phyloP scores from a whole-genome alignment of 2,329 filamentous ascomycete species.

The Rosellinia necatrix region DNA sequence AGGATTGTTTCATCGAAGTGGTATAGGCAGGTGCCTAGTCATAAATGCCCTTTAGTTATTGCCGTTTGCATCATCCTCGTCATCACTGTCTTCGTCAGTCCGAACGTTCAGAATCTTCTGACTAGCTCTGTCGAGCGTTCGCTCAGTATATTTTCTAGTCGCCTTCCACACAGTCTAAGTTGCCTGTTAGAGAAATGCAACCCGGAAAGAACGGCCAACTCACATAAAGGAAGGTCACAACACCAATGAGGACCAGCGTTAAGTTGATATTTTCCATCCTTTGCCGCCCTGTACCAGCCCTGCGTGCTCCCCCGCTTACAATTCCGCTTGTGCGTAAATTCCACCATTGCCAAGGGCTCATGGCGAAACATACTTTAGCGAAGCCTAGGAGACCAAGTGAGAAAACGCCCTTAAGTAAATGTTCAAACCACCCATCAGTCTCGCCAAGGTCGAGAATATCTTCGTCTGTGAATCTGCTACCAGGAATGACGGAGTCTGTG shows the following conservation, averaged over 20 bases:
- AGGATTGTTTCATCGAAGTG: constrained; percentile 4
- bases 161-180: constrained; percentile 77
- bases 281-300: constrained; percentile 71
- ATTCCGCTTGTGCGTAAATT: constrained; percentile 68
- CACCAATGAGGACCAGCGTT: constrained; percentile 78
- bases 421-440: constrained; percentile 72
- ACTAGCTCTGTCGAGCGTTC: constrained; percentile 75
- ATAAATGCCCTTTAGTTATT: constrained; percentile 25
- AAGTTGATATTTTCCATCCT: constrained; percentile 79
- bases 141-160: constrained; percentile 73
- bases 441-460: constrained; percentile 52
- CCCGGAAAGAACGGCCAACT: constrained; percentile 42
- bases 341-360: constrained; percentile 78
- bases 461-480: constrained; percentile 45
- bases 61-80: constrained; percentile 30
- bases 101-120: constrained; percentile 85
- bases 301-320: constrained; percentile 56
- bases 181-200: constrained; percentile 11
- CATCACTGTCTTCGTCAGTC: constrained; percentile 47
- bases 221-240: constrained; percentile 78
- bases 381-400: constrained; percentile 87
- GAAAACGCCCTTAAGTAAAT: constrained; percentile 89
- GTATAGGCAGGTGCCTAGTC: constrained; percentile 20
- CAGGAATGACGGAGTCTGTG: constrained; percentile 54
- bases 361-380: constrained; percentile 74